A percentile compares a stretch with the other conserved stretches of the same genome.
Evolutionary conservation across 75 land plant species (phyloP).

Genomic region (Ceratopteris richardii): DNA sequence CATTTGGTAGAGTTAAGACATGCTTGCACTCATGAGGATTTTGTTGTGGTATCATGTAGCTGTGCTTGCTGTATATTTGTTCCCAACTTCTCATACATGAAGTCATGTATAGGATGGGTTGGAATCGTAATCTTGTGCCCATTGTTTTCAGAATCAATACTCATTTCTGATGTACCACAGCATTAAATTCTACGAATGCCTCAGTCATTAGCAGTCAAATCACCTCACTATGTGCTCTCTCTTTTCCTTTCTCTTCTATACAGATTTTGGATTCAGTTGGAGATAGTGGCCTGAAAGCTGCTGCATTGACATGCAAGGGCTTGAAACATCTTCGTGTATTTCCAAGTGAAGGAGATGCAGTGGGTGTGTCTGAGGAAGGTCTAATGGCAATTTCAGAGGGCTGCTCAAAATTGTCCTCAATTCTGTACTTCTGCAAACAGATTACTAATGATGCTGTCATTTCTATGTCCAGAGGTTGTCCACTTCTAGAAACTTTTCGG

Average conservation of each 20-base stretch:
- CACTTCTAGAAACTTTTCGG: constrained; percentile 55
- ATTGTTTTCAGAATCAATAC: no score
- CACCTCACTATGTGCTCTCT: no score
- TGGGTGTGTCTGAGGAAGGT: constrained; percentile 43
- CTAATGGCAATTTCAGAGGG: constrained; percentile 58
- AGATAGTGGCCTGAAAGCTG: constrained; percentile 50
- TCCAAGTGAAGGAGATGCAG: constrained; percentile 27
- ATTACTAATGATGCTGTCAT: constrained; percentile 72
- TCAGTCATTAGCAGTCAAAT: no score
- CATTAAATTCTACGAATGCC: no score
- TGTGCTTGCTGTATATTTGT: no score
- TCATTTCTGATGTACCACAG: no score
- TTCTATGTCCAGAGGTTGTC: constrained; percentile 43
- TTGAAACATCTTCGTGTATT: constrained; percentile 27
- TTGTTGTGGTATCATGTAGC: no score
- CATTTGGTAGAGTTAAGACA: no score
- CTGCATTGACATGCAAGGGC: constrained; percentile 20
- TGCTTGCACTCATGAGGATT: no score
- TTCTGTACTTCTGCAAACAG: constrained; percentile 69
- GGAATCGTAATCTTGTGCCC: no score
- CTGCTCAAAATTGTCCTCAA: constrained; percentile 46
- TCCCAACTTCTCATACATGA: no score
- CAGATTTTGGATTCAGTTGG: constrained; percentile 40
- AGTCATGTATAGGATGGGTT: no score
- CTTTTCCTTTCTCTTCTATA: not conserved